Evolutionary conservation across 768 basidiomycete species (phyloP), one percentile per base, ranked within the genome.

Genomic region (Kwoniella bestiolae): DNA sequence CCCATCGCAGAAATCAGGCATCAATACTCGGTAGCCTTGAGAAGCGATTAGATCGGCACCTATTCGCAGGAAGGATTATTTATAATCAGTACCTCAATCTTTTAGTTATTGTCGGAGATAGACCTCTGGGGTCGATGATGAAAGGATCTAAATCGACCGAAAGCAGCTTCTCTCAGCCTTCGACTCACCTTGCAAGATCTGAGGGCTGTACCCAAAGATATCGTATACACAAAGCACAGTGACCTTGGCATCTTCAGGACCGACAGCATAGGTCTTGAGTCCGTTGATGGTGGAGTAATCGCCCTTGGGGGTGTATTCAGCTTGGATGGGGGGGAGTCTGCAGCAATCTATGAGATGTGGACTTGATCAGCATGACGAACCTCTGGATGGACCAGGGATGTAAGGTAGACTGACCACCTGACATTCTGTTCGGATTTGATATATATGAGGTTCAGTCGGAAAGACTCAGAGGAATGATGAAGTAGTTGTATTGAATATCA

Each of bases 1-100:
- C 29, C 85, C 79, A 11, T 86, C 84, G 73, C 88, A 86, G 76
- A 88, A 86, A 79, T 89, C 87, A 44, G 88, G 88, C 86, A 89
- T 87, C 73, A 86, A 83, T 31, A 89, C 86, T 21, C 82, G 83
- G 35, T 85, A 85, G 4, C 86, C 84, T 35, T 87, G 78, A 9
- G 84, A 80, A 2, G 87, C 86, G 57, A 89, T 81, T 41, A 89
- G 85, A 71, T 89, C 88, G 46, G 87, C 88, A 31, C 87, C 88
- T 78, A n/a, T 51, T 16, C 23, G 34, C 28, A 44, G n/a, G n/a
- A n/a, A n/a, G n/a, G n/a, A n/a, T n/a, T n/a, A n/a, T n/a, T n/a
- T n/a, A n/a, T n/a, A n/a, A n/a, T n/a, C n/a, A n/a, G n/a, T n/a
- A n/a, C n/a, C n/a, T n/a, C n/a, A n/a, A n/a, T n/a, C n/a, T n/a